Conservation (phyloP, 352 stramenopile species). For the Saprolegnia parasitica region DNA sequence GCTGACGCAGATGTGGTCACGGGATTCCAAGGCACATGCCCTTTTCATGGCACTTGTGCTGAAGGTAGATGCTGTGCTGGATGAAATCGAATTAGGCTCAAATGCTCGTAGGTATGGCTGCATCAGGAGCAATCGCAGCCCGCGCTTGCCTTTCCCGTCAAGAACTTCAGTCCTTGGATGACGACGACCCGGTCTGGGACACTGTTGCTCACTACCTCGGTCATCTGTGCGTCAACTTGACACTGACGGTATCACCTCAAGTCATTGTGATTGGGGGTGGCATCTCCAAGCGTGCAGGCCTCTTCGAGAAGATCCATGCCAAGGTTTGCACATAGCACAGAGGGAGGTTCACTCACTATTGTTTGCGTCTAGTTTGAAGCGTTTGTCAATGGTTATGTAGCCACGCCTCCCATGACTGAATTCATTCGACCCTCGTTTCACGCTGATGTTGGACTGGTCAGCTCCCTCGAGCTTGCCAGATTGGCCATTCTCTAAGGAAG, state of each 20-base stretch:
- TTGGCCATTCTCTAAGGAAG: conserved; percentile 42
- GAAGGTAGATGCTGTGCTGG: conserved; percentile 49
- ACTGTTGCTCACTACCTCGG: conserved; percentile 94
- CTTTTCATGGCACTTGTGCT: conserved; percentile 89
- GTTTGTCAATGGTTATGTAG: conserved; percentile 73
- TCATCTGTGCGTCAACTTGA: conserved; percentile 91
- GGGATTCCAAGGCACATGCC: conserved; percentile 74
- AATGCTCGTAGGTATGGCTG: conserved; percentile 61
- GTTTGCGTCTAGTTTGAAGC: conserved; percentile 50
- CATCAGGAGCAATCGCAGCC: conserved; percentile 84
- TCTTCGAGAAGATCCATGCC: conserved; percentile 78
- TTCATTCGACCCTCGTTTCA: conserved; percentile 85
- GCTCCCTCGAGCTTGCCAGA: conserved; percentile 73
- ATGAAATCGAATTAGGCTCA: background rate
- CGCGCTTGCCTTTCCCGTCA: conserved; percentile 72
- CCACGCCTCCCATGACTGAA: conserved; percentile 58
- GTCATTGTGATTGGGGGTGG: conserved; percentile 95
- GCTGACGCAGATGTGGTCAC: conserved; percentile 72
- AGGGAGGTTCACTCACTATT: too few species aligned
- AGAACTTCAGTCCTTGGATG: conserved; percentile 62
- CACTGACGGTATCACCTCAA: conserved; percentile 89
- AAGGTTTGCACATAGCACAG: conserved; percentile 35
- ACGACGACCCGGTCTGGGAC: conserved; percentile 90
- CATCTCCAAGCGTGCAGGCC: conserved; percentile 86
- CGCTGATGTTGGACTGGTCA: conserved; percentile 74